Percentiles rank a stretch among this genome's conserved stretches.
phyloP scores from a whole-genome alignment of 2,329 filamentous ascomycete species.

The Stachybotrys chlorohalonatus region DNA sequence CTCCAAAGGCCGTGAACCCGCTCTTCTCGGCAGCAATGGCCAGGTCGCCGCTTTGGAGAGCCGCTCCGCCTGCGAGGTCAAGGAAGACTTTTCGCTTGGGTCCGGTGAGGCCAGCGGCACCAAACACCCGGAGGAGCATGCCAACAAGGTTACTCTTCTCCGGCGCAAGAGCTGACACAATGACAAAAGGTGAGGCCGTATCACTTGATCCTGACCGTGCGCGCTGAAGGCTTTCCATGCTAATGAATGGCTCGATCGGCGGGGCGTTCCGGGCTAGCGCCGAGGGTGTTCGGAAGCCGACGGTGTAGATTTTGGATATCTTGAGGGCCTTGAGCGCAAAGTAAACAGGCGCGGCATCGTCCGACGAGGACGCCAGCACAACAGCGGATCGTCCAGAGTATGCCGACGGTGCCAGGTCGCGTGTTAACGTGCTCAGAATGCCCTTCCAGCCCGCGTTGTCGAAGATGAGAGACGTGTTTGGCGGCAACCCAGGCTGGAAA shows the following conservation, averaged over 20 bases:
- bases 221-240: conserved; percentile 53
- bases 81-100: conserved; percentile 62
- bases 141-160: conserved; percentile 73
- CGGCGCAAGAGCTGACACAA: conserved; percentile 68
- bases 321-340: conserved; percentile 70
- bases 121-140: conserved; percentile 66
- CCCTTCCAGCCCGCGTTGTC: conserved; percentile 84
- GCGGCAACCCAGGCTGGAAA: conserved; percentile 28
- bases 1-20: conserved; percentile 72
- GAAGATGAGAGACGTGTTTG: conserved; percentile 53
- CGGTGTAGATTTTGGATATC: conserved; percentile 73
- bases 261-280: conserved; percentile 53
- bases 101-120: conserved; percentile 25
- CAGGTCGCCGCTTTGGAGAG: conserved; percentile 53
- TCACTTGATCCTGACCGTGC: conserved; percentile 39
- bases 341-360: conserved; percentile 69
- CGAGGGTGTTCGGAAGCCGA: conserved; percentile 63
- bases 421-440: conserved; percentile 70
- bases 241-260: conserved; percentile 71
- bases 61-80: conserved; percentile 57
- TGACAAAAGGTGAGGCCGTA: conserved; percentile 59
- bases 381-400: conserved; percentile 70
- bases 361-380: conserved; percentile 61
- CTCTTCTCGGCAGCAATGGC: conserved; percentile 60
- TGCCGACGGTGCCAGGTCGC: conserved; percentile 74